Evolutionary conservation across 2,329 filamentous ascomycete genomes (phyloP).

Genomic region (Botrytis deweyae): DNA sequence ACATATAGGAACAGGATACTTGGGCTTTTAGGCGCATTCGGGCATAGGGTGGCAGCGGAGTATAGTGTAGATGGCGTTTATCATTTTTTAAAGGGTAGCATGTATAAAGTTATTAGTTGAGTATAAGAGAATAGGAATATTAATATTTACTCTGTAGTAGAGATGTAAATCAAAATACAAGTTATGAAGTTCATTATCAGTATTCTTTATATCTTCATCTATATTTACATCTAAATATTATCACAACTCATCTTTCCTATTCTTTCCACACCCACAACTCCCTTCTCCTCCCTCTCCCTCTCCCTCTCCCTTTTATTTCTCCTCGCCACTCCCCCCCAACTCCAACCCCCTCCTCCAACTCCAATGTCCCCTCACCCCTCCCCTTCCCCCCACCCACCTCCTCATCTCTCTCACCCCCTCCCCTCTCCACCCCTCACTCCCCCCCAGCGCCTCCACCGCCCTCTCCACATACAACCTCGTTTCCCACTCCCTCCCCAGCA

Average conservation of each 20-base stretch:
- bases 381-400: not conserved
- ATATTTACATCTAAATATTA: not conserved
- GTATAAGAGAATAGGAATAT: not conserved
- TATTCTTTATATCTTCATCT: not conserved
- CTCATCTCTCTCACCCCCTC: not conserved
- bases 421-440: not conserved
- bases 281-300: too few relatives aligned
- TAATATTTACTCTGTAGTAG: not conserved
- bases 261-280: not conserved
- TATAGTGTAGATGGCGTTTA: not conserved
- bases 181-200: not conserved
- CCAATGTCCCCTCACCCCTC: not conserved
- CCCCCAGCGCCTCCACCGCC: not conserved
- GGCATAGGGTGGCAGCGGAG: not conserved
- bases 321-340: not conserved
- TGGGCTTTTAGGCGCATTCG: not conserved
- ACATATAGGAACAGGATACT: not conserved
- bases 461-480: not conserved
- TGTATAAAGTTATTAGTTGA: rapidly evolving
- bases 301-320: too few relatives aligned
- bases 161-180: not conserved
- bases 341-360: not conserved
- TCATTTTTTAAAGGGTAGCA: not conserved
- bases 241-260: not conserved
- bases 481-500: not conserved